Evolutionary conservation across 495 filamentous ascomycete genomes (phyloP).

Genomic region (Friedmanniomyces simplex): DNA sequence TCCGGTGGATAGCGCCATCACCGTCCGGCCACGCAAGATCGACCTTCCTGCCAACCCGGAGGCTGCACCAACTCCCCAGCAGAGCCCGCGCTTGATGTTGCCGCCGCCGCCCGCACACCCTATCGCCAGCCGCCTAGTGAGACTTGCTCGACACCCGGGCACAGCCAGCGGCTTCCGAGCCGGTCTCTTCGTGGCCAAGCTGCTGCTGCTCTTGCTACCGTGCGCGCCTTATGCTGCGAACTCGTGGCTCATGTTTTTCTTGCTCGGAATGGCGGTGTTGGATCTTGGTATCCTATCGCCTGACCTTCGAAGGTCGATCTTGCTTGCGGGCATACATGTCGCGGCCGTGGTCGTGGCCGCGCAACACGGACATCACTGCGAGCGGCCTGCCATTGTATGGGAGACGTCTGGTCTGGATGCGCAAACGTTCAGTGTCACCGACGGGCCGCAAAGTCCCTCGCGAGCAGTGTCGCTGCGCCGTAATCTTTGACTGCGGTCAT

Average conservation of each 20-base stretch:
- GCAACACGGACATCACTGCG: conserved; percentile 7
- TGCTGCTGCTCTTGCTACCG: conserved; percentile 27
- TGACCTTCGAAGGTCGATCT: neutral
- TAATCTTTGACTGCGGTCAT: too few relatives aligned
- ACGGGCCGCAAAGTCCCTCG: too few relatives aligned
- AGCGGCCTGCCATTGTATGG: conserved; percentile 5
- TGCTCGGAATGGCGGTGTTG: conserved; percentile 48
- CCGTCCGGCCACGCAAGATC: conserved; percentile 24
- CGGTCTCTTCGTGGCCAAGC: conserved; percentile 37
- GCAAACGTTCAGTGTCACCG: neutral
- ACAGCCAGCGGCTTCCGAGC: conserved; percentile 13
- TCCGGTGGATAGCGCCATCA: conserved; percentile 17
- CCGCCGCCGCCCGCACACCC: conserved; percentile 17
- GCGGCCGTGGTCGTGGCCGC: conserved; percentile 1
- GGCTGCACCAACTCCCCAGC: conserved; percentile 4
- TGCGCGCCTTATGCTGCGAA: conserved; percentile 53
- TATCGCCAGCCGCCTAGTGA: conserved; percentile 30
- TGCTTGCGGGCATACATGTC: conserved; percentile 11
- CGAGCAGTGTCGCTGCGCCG: too few relatives aligned
- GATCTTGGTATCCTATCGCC: conserved; percentile 27
- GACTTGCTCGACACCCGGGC: conserved; percentile 30
- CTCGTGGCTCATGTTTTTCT: conserved; percentile 49
- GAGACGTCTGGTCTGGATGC: neutral
- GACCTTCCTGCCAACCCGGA: conserved; percentile 13
- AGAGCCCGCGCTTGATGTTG: conserved; percentile 26